Evolutionary conservation across 1,139 yeast species (phyloP).

Genomic region (Candida sp.): DNA sequence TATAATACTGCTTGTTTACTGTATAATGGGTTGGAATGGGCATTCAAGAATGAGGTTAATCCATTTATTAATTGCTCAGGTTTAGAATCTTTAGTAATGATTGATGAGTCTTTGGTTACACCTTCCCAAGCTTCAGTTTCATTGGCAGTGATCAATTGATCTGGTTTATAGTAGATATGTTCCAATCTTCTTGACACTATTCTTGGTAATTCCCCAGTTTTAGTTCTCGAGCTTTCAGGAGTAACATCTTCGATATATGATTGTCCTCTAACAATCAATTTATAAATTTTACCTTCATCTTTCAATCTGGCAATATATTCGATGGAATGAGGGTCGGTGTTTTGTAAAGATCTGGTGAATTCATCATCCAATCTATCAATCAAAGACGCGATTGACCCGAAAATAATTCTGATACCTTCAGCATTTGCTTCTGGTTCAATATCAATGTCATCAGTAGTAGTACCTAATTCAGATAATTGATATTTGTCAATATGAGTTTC

Average conservation of each 20-base stretch:
- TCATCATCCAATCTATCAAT: conserved; percentile 97
- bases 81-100: conserved; percentile 29
- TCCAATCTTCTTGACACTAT: conserved; percentile 83
- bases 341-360: conserved; percentile 81
- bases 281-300: conserved; percentile 79
- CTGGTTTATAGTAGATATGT: conserved; percentile 91
- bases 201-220: conserved; percentile 68
- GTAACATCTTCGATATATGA: conserved; percentile 71
- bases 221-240: conserved; percentile 39
- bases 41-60: conserved; percentile 62
- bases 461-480: conserved; percentile 76
- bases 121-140: conserved; percentile 73
- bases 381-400: conserved; percentile 82
- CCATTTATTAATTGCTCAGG: conserved; percentile 55
- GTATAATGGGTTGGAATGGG: conserved; percentile 64
- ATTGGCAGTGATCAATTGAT: conserved; percentile 61
- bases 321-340: conserved; percentile 91
- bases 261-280: conserved; percentile 80
- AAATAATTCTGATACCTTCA: conserved; percentile 66
- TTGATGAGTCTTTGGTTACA: conserved; percentile 29
- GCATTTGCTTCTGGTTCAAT: conserved; percentile 66
- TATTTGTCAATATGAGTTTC: conserved; percentile 58
- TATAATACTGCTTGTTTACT: conserved; percentile 83
- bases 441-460: conserved; percentile 76
- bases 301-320: conserved; percentile 90